Evolutionary conservation across 2,329 filamentous ascomycete genomes (phyloP), one percentile per base, ranked within the genome.

Genomic region (Cephalotrichum gorgonifer): DNA sequence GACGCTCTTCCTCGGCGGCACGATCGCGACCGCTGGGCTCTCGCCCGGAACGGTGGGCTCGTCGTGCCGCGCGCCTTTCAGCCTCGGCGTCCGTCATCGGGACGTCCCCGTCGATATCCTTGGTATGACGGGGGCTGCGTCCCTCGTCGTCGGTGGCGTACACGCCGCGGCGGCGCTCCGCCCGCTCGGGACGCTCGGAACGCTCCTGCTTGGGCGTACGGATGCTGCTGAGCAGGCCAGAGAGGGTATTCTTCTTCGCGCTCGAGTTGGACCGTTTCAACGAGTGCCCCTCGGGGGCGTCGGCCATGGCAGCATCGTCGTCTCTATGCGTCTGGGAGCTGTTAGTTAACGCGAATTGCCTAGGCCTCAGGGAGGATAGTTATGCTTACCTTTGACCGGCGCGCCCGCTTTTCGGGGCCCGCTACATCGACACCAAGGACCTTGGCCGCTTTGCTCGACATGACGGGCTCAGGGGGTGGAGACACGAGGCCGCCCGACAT

Each of bases 381-480:
- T 41, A n/a, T 20, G 12, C 44, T 42, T 25, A 44, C 48, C 51
- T 58, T 64, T 11, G 60, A 60, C 44, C 62, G 62, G 20, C 62
- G 63, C 28, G 64, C 62, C 22, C 58, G 57, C 38, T 57, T 64
- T n/a, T 60, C 55, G 8, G 57, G 57, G 44, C 72, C 71, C n/a
- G 62, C 58, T 23, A 65, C 60, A 22, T 64, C 70, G 20, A 65
- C 65, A 31, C 89, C 79, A 2, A 93, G 79, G 47, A 91, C 66
- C 64, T 83, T 89, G 28, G 87, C 86, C 26, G 87, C 88, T 64
- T 94, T 95, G 43, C 80, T 75, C 7, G 83, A 76, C 60, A 88
- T 75, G 47, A 79, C 76, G 3, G 74, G 74, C 27, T 89, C 87
- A 2, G 84, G 80, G 8, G 86, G 85, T 3, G 87, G 86, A 20